A percentile compares a stretch with the other conserved stretches of the same genome.
phyloP scores from a whole-genome alignment of 2,329 filamentous ascomycete genomes.

The Tolypocladium inflatum region DNA sequence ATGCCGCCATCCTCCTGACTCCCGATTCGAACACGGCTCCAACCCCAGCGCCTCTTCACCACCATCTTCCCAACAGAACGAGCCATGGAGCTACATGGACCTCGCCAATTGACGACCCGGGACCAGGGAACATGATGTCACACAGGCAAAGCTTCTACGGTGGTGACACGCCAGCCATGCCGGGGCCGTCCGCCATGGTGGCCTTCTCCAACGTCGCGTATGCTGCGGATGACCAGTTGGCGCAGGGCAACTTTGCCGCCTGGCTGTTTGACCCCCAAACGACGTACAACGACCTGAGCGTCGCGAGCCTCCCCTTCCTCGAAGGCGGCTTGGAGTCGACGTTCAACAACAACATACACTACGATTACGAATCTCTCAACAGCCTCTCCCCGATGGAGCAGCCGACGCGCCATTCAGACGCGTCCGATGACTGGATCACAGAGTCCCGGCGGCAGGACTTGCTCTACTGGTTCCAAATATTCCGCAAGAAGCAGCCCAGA shows the following conservation, averaged over 20 bases:
- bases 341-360: constrained; percentile 40
- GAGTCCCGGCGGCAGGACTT: constrained; percentile 36
- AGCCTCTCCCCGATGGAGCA: constrained; percentile 36
- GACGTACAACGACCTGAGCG: constrained; percentile 29
- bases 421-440: constrained; percentile 32
- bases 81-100: constrained; percentile 12
- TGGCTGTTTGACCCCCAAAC: constrained; percentile 42
- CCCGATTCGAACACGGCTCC: constrained; percentile 26
- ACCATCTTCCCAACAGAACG: constrained; percentile 6
- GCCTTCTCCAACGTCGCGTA: constrained; percentile 13
- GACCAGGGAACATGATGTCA: constrained; percentile 23
- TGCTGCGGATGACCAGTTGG: constrained; percentile 22
- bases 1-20: constrained; percentile 35
- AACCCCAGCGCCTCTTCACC: constrained; percentile 14
- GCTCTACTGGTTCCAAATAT: constrained; percentile 31
- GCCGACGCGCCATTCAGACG: constrained; percentile 28
- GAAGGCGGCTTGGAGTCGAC: constrained; percentile 41
- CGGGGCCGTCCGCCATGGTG: constrained; percentile 24
- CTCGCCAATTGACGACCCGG: constrained; percentile 23
- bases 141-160: constrained; percentile 28
- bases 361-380: constrained; percentile 40
- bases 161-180: constrained; percentile 15
- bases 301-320: constrained; percentile 34
- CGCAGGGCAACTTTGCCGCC: constrained; percentile 35
- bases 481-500: constrained; percentile 32